A percentile compares a stretch with the other conserved stretches of the same genome.
Evolutionary conservation across 768 basidiomycete genomes (phyloP).

Genomic region (Pleurotus sapidus): DNA sequence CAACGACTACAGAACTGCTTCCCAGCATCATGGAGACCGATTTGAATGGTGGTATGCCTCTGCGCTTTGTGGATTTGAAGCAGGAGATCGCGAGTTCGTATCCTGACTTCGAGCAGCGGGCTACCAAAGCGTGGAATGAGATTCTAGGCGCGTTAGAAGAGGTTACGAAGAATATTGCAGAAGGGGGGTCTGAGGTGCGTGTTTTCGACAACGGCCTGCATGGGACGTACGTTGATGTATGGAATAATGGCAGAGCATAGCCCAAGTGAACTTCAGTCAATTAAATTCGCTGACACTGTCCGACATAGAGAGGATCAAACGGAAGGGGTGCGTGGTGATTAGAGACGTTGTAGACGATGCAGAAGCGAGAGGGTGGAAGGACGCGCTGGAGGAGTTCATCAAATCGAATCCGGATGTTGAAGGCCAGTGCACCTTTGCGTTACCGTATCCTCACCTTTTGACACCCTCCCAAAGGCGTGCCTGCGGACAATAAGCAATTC

Average conservation of each 20-base stretch:
- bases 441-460: too few species aligned
- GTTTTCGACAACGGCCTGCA: not conserved
- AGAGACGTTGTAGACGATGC: constrained; percentile 44
- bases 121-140: constrained; percentile 56
- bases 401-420: constrained; percentile 43
- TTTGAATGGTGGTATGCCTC: constrained; percentile 26
- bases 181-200: constrained; percentile 48
- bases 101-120: constrained; percentile 47
- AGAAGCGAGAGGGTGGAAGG: constrained; percentile 47
- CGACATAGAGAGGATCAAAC: constrained; percentile 38
- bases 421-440: too few species aligned
- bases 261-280: constrained; percentile 47
- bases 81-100: constrained; percentile 48
- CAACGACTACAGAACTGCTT: not conserved
- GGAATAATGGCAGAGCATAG: constrained; percentile 30
- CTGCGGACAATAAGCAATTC: constrained; percentile 53
- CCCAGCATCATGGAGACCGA: not conserved
- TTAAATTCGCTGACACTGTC: constrained; percentile 37
- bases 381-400: constrained; percentile 45
- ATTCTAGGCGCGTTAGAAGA: constrained; percentile 49
- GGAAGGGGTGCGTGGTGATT: constrained; percentile 50
- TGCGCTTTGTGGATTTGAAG: constrained; percentile 58
- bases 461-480: constrained; percentile 30
- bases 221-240: not conserved
- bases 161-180: constrained; percentile 40